Evolutionary conservation across 306 rosid genomes (phyloP).

Genomic region (Dalbergia oliveri): DNA sequence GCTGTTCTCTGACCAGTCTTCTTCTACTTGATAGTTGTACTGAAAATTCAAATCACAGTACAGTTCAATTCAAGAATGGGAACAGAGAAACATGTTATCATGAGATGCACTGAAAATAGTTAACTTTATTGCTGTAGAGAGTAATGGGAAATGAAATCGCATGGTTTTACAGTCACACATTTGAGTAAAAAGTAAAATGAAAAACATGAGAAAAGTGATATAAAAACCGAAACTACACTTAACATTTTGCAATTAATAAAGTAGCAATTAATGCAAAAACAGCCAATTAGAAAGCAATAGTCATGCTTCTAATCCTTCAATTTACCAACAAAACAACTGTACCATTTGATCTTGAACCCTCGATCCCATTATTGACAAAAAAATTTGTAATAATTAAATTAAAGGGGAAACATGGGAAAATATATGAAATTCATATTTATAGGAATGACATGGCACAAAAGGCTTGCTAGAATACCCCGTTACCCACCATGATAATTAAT

Average conservation of each 20-base stretch:
- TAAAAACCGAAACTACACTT: slow-evolving; percentile 12
- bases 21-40: slow-evolving; percentile 65
- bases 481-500: slow-evolving; percentile 7
- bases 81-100: slow-evolving; percentile 24
- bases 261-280: background rate
- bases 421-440: no score
- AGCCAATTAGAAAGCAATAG: background rate
- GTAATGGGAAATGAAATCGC: slow-evolving; percentile 18
- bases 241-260: slow-evolving; percentile 37
- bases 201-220: slow-evolving; percentile 16
- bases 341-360: no score
- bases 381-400: no score
- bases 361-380: no score
- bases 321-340: no score
- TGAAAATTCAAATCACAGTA: slow-evolving; percentile 50
- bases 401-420: no score
- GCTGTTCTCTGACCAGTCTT: slow-evolving; percentile 61
- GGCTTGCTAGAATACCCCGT: slow-evolving; percentile 4
- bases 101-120: slow-evolving; percentile 1
- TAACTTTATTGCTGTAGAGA: background rate
- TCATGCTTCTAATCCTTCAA: no score
- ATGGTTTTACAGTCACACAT: slow-evolving; percentile 8
- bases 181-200: slow-evolving; percentile 1
- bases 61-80: slow-evolving; percentile 39
- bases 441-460: background rate